These are phyloP conservation scores for Aspergillus neoniger DNA, from an alignment of 2,329 filamentous ascomycete species.

Conservation along the genomic window DNA sequence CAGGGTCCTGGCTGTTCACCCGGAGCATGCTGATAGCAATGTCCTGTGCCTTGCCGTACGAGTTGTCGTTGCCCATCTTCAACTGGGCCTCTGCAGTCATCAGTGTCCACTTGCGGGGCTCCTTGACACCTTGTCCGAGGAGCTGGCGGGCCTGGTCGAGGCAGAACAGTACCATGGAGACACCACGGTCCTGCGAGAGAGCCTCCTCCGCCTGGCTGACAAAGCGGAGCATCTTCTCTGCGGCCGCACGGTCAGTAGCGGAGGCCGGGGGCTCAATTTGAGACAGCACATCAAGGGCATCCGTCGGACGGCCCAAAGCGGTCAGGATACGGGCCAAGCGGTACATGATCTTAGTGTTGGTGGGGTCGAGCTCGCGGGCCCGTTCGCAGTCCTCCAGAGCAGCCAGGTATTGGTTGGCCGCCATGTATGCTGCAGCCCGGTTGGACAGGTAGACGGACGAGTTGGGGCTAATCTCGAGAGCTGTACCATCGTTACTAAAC, in stretches of 20 bases:
- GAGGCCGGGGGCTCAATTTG: conserved; percentile 79
- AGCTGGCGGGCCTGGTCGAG: conserved; percentile 85
- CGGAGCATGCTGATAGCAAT: conserved; percentile 86
- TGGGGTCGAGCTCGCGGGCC: conserved; percentile 79
- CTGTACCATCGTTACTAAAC: conserved; percentile 49
- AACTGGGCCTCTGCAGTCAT: conserved; percentile 90
- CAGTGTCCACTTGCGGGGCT: conserved; percentile 89
- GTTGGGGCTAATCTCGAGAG: conserved; percentile 81
- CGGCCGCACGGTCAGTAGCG: conserved; percentile 80
- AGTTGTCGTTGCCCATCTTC: conserved; percentile 87
- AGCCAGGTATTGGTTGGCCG: conserved; percentile 73
- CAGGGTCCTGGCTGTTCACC: conserved; percentile 85
- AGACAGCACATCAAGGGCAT: conserved; percentile 79
- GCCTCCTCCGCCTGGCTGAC: conserved; percentile 77
- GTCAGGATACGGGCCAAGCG: conserved; percentile 89
- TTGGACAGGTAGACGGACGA: conserved; percentile 92
- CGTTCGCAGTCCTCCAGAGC: conserved; percentile 85
- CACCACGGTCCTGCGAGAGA: conserved; percentile 71
- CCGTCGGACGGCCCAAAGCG: conserved; percentile 78
- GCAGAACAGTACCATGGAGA: conserved; percentile 89
- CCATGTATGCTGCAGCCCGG: conserved; percentile 91
- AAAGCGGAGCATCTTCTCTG: conserved; percentile 81
- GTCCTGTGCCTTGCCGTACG: conserved; percentile 87
- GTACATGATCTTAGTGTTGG: conserved; percentile 84
- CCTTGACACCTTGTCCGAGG: conserved; percentile 71